Conservation (phyloP, 2,329 filamentous ascomycete species). For the Didymella glomerata region DNA sequence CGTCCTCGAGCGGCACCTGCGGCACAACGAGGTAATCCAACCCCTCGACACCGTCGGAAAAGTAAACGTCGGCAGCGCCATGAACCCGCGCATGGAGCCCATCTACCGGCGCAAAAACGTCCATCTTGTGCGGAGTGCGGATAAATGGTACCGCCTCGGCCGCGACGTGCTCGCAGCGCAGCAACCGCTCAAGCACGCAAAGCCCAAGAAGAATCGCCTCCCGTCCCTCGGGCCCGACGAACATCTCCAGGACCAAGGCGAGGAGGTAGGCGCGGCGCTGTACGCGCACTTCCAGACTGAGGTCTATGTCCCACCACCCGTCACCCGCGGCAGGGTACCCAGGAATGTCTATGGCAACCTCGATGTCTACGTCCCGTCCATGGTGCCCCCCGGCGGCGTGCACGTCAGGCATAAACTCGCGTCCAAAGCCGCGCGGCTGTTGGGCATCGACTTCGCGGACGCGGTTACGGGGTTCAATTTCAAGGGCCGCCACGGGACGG, state of each 20-base stretch:
- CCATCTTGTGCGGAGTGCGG: slow-evolving; percentile 76
- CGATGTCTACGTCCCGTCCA: slow-evolving; percentile 69
- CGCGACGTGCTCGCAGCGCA: slow-evolving; percentile 78
- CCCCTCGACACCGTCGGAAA: slow-evolving; percentile 79
- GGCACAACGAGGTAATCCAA: slow-evolving; percentile 81
- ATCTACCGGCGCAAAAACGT: slow-evolving; percentile 87
- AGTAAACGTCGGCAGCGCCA: slow-evolving; percentile 70
- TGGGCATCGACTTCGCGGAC: slow-evolving; percentile 86
- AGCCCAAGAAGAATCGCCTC: slow-evolving; percentile 43
- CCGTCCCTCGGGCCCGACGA: slow-evolving; percentile 39
- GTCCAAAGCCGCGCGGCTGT: slow-evolving; percentile 73
- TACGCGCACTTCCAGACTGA: slow-evolving; percentile 71
- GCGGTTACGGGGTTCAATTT: slow-evolving; percentile 92
- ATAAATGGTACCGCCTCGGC: slow-evolving; percentile 91
- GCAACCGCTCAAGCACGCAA: slow-evolving; percentile 78
- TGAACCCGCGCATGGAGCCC: slow-evolving; percentile 70
- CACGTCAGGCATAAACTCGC: slow-evolving; percentile 68
- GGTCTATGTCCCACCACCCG: slow-evolving; percentile 76
- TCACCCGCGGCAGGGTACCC: slow-evolving; percentile 74
- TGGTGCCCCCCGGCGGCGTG: slow-evolving; percentile 68
- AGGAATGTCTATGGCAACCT: slow-evolving; percentile 70
- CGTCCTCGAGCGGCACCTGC: slow-evolving; percentile 84
- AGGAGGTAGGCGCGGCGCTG: slow-evolving; percentile 60
- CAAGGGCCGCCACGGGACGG: slow-evolving; percentile 83
- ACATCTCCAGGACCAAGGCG: slow-evolving; percentile 48